Conservation (phyloP, 192 early-diverging fungal species). For the Diversispora eburnea region DNA sequence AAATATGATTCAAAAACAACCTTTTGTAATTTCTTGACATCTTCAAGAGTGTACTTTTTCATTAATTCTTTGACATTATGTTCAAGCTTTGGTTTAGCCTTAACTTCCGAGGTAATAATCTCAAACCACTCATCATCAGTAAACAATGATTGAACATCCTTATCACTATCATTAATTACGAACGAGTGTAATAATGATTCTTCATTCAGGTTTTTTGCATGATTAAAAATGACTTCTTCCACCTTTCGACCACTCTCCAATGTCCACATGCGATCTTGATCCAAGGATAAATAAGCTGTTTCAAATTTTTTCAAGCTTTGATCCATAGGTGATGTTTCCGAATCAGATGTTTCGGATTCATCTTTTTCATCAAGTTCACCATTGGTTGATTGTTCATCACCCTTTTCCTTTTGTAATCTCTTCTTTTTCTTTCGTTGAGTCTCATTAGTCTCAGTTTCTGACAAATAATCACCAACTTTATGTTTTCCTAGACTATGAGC, state of each 20-base stretch:
- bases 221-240: not conserved
- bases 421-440: too few species aligned
- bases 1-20: not conserved
- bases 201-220: not conserved
- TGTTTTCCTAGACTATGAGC: too few species aligned
- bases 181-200: not conserved
- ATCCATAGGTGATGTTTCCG: not conserved
- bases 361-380: not conserved
- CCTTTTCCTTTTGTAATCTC: too few species aligned
- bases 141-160: not conserved
- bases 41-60: not conserved
- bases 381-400: too few species aligned
- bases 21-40: not conserved
- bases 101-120: constrained; percentile 2
- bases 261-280: not conserved
- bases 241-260: constrained; percentile 5
- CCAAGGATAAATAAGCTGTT: not conserved
- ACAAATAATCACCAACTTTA: too few species aligned
- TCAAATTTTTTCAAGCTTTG: not conserved
- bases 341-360: not conserved
- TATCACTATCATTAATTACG: constrained; percentile 4
- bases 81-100: constrained; percentile 1
- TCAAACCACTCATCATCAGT: not conserved
- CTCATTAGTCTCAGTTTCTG: too few species aligned
- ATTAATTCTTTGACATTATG: not conserved